Percentiles rank a stretch among this genome's conserved stretches.
phyloP scores from a whole-genome alignment of 306 rosid genomes.

The Arachis hypogaea region DNA sequence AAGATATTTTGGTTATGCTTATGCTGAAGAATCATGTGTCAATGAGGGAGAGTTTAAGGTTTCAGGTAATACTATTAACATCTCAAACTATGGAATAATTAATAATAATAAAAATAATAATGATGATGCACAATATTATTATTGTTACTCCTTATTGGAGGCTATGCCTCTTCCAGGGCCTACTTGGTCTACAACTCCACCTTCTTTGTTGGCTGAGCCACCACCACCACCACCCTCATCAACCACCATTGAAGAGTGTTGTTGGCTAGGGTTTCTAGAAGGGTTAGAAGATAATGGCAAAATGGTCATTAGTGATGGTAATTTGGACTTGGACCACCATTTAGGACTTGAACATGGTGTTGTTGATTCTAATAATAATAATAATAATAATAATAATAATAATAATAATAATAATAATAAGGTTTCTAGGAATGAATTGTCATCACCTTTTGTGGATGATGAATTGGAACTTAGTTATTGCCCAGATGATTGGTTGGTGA shows the following conservation, averaged over 20 bases:
- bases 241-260: constrained; percentile 43
- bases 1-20: constrained; percentile 12
- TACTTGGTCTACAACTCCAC: constrained; percentile 65
- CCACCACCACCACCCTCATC: neutral
- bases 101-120: constrained; percentile 1
- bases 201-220: constrained; percentile 47
- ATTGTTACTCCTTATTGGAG: constrained; percentile 57
- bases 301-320: neutral
- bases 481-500: constrained; percentile 60
- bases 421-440: constrained; percentile 8
- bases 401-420: neutral
- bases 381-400: too few species aligned
- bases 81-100: constrained; percentile 11
- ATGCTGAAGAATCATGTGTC: constrained; percentile 8
- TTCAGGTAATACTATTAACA: constrained; percentile 13
- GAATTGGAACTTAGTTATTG: constrained; percentile 31
- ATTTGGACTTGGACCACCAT: constrained; percentile 28
- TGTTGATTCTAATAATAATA: neutral
- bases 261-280: constrained; percentile 63
- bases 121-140: constrained; percentile 41
- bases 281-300: constrained; percentile 40
- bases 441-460: constrained; percentile 40
- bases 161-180: constrained; percentile 67
- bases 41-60: constrained; percentile 2
- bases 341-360: constrained; percentile 24